Conservation (phyloP, 78 protist species). For the Goniomonas avonlea region DNA sequence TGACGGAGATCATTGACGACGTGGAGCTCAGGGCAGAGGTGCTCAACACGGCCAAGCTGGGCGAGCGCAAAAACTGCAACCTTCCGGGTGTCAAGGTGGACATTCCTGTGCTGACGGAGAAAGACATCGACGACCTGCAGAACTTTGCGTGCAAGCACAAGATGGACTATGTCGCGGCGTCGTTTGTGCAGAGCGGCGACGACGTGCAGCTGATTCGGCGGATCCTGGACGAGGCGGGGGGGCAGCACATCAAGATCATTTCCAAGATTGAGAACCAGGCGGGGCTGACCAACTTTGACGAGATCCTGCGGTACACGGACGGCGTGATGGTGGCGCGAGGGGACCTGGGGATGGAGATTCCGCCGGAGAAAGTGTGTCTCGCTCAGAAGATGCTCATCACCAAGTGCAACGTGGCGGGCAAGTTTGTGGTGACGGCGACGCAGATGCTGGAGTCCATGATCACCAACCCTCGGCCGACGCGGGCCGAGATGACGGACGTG, state of each 20-base stretch:
- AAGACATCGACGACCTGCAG: conserved; percentile 62
- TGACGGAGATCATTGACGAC: background rate
- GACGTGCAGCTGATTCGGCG: conserved; percentile 24
- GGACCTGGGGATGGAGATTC: conserved; percentile 83
- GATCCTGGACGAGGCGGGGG: conserved; percentile 19
- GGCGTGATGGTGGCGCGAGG: conserved; percentile 95
- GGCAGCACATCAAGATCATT: conserved; percentile 45
- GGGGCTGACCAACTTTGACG: conserved; percentile 69
- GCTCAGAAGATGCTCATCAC: conserved; percentile 80
- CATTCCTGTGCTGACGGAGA: conserved; percentile 65
- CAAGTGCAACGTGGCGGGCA: conserved; percentile 55
- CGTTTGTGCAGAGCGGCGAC: conserved; percentile 30
- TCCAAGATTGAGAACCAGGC: conserved; percentile 82
- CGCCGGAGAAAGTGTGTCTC: conserved; percentile 56
- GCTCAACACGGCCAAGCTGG: conserved; percentile 40
- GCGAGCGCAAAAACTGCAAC: conserved; percentile 62
- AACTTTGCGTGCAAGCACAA: conserved; percentile 10
- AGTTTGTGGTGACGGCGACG: conserved; percentile 60
- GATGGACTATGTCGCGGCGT: conserved; percentile 22
- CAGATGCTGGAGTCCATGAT: conserved; percentile 77
- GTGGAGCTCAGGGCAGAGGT: background rate
- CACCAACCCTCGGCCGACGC: conserved; percentile 80
- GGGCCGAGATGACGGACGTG: conserved; percentile 81
- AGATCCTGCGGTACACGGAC: conserved; percentile 60
- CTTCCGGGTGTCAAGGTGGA: conserved; percentile 63